These are phyloP conservation scores for Phylloporus sp. DNA, from an alignment of 768 basidiomycete species.

Conservation along the genomic window DNA sequence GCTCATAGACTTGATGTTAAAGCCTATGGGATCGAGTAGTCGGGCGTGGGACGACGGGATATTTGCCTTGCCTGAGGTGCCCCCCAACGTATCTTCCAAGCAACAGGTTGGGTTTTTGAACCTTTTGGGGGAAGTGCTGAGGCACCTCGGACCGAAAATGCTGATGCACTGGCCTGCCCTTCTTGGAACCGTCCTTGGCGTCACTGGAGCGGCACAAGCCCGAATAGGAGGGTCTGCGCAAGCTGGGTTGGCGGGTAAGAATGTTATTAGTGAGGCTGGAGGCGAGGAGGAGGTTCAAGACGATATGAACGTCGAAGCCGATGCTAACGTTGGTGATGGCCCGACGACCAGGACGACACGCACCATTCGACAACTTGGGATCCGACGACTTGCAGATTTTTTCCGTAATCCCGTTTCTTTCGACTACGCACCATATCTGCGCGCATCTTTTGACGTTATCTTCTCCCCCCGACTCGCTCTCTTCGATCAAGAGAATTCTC, in stretches of 20 bases:
- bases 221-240: slow-evolving; percentile 37
- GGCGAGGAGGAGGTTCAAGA: slow-evolving; percentile 35
- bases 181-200: slow-evolving; percentile 61
- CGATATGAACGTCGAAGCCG: slow-evolving; percentile 34
- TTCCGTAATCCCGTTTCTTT: slow-evolving; percentile 72
- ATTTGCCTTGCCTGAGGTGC: slow-evolving; percentile 31
- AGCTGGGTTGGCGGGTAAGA: slow-evolving; percentile 19
- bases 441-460: slow-evolving; percentile 59
- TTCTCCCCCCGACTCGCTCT: slow-evolving; percentile 78
- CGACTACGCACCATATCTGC: slow-evolving; percentile 71
- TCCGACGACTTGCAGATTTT: slow-evolving; percentile 86
- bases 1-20: slow-evolving; percentile 85
- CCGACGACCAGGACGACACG: slow-evolving; percentile 44
- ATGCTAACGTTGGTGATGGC: slow-evolving; percentile 31
- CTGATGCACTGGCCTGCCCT: slow-evolving; percentile 70
- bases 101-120: slow-evolving; percentile 84
- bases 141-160: slow-evolving; percentile 73
- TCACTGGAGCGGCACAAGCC: slow-evolving; percentile 63
- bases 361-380: slow-evolving; percentile 72
- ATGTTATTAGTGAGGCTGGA: slow-evolving; percentile 20
- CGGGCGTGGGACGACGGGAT: slow-evolving; percentile 18
- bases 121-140: slow-evolving; percentile 80
- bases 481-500: slow-evolving; percentile 83
- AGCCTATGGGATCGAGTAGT: slow-evolving; percentile 50
- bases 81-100: slow-evolving; percentile 42